These are phyloP conservation scores for Microsporum audouinii DNA, from an alignment of 2,329 filamentous ascomycete species.

Conservation along the genomic window DNA sequence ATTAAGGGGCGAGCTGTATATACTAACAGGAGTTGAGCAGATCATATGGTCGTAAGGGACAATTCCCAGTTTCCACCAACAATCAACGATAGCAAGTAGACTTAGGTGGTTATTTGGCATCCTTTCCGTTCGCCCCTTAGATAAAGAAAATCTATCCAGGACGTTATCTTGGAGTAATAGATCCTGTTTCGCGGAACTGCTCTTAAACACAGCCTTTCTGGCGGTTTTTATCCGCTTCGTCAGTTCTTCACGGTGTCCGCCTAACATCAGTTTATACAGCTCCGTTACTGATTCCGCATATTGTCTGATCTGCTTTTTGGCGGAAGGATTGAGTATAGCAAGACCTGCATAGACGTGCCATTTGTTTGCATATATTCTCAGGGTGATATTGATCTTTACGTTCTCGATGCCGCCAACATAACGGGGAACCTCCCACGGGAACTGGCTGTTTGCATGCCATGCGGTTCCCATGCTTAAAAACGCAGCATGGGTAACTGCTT, in stretches of 20 bases:
- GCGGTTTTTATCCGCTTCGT: conserved; percentile 65
- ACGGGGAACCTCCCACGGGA: conserved; percentile 91
- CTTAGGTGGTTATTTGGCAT: conserved; percentile 89
- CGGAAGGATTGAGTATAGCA: conserved; percentile 89
- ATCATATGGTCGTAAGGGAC: conserved; percentile 99
- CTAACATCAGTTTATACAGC: conserved; percentile 93
- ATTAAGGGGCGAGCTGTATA: neutral
- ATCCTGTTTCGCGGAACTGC: conserved; percentile 43
- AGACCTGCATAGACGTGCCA: conserved; percentile 99
- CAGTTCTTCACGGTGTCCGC: conserved; percentile 65
- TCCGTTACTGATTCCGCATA: conserved; percentile 89
- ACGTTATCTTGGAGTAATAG: conserved; percentile 68
- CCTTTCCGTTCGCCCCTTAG: conserved; percentile 52
- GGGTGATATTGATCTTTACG: conserved; percentile 95
- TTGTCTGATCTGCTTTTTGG: conserved; percentile 82
- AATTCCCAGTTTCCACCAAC: conserved; percentile 88
- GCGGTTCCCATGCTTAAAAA: conserved; percentile 97
- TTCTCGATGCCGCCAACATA: conserved; percentile 98
- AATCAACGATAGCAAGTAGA: conserved; percentile 93
- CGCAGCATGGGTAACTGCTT: conserved; percentile 93
- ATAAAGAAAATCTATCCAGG: conserved; percentile 78
- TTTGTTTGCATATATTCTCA: conserved; percentile 96
- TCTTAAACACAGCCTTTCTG: conserved; percentile 57
- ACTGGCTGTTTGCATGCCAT: conserved; percentile 90
- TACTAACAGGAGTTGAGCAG: conserved; percentile 73